Percentiles rank a stretch among this genome's conserved stretches.
Evolutionary conservation across 805 yeast genomes (phyloP).

Genomic region (Saccharomyces mikatae): DNA sequence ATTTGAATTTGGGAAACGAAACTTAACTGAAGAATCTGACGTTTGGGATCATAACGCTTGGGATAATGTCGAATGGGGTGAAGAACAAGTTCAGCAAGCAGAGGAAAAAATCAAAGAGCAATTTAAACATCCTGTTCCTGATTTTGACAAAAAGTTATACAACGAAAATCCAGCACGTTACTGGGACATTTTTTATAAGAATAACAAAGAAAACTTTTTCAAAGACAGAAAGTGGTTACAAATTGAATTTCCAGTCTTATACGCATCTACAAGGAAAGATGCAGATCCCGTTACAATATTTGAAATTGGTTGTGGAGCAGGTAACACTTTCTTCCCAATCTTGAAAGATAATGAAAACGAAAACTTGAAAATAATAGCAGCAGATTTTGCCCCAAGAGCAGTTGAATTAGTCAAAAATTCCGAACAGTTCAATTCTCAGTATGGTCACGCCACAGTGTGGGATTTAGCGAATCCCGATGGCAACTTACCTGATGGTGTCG

Average conservation of each 20-base stretch:
- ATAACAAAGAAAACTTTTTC: constrained; percentile 88
- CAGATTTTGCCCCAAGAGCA: constrained; percentile 85
- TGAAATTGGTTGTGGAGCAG: constrained; percentile 98
- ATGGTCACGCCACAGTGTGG: constrained; percentile 87
- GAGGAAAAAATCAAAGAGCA: constrained; percentile 67
- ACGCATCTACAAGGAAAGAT: constrained; percentile 65
- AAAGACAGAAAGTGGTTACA: constrained; percentile 95
- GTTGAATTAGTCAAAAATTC: constrained; percentile 72
- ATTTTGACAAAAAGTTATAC: constrained; percentile 69
- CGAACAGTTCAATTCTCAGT: constrained; percentile 48
- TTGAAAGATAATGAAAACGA: constrained; percentile 75
- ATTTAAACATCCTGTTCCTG: constrained; percentile 75
- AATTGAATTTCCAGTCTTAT: constrained; percentile 83
- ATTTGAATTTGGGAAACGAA: constrained; percentile 85
- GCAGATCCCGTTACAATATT: constrained; percentile 66
- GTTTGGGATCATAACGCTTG: constrained; percentile 89
- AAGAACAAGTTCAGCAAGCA: constrained; percentile 73
- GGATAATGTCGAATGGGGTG: constrained; percentile 98
- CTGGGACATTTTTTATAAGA: constrained; percentile 91
- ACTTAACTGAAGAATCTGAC: constrained; percentile 59
- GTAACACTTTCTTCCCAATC: constrained; percentile 91
- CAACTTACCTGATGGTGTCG: constrained; percentile 73
- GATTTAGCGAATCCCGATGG: constrained; percentile 77
- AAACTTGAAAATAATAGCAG: constrained; percentile 67
- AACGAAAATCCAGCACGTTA: constrained; percentile 84